Evolutionary conservation across 2,329 filamentous ascomycete species (phyloP).

Genomic region (Penicillium sp.): DNA sequence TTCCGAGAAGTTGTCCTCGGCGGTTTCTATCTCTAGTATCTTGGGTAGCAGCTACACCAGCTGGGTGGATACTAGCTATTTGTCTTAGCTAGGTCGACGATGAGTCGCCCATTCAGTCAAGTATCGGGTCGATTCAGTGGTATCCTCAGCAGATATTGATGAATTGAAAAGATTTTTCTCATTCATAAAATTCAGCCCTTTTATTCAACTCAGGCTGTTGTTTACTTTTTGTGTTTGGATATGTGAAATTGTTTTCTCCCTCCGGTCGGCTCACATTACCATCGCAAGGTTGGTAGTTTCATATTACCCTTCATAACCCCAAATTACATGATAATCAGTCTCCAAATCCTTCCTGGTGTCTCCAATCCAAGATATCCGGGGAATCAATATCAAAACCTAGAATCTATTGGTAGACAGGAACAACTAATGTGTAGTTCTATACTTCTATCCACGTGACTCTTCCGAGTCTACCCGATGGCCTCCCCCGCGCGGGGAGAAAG

Average conservation of each 20-base stretch:
- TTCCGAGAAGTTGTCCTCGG: constrained; percentile 43
- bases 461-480: constrained; percentile 1
- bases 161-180: neutral
- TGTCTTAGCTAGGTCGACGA: constrained; percentile 20
- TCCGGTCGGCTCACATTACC: too few relatives aligned
- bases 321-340: too few relatives aligned
- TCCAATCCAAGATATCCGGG: too few relatives aligned
- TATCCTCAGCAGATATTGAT: neutral
- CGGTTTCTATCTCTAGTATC: constrained; percentile 51
- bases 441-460: neutral
- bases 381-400: too few relatives aligned
- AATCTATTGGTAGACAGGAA: too few relatives aligned
- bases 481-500: constrained; percentile 5
- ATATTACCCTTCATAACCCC: too few relatives aligned
- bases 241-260: too few relatives aligned
- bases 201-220: too few relatives aligned
- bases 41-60: constrained; percentile 49
- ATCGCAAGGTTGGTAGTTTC: too few relatives aligned
- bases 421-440: neutral
- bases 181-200: neutral
- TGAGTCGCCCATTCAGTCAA: neutral
- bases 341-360: too few relatives aligned
- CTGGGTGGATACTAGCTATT: constrained; percentile 52
- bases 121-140: neutral
- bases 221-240: too few relatives aligned